Evolutionary conservation across 2,329 filamentous ascomycete genomes (phyloP).

Genomic region (Aureobasidium musti): DNA sequence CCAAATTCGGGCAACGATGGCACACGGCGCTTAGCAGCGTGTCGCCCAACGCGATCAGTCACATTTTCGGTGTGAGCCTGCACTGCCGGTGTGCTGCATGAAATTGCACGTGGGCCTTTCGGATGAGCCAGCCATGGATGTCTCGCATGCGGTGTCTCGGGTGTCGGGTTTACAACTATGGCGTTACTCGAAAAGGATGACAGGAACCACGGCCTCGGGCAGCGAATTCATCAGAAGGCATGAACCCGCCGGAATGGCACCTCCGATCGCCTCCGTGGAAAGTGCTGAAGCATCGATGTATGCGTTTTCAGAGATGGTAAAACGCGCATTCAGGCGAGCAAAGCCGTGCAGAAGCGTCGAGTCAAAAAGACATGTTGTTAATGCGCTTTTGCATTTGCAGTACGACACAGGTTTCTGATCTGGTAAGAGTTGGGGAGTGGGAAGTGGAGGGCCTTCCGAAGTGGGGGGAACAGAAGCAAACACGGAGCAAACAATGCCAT

Average conservation of each 20-base stretch:
- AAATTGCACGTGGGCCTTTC: slow-evolving; percentile 19
- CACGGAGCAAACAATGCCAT: slow-evolving; percentile 24
- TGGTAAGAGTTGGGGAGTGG: background rate
- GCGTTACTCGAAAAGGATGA: slow-evolving; percentile 11
- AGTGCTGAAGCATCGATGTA: background rate
- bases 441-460: background rate
- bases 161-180: background rate
- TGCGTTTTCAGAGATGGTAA: background rate
- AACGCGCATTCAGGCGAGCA: slow-evolving; percentile 23
- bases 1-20: background rate
- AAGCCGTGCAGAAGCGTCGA: slow-evolving; percentile 17
- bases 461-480: slow-evolving; percentile 6
- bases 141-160: slow-evolving; percentile 27
- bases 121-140: slow-evolving; percentile 23
- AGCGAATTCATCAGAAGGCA: background rate
- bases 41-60: slow-evolving; percentile 5
- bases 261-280: slow-evolving; percentile 11
- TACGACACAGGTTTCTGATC: background rate
- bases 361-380: background rate
- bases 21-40: slow-evolving; percentile 21
- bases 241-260: background rate
- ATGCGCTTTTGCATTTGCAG: slow-evolving; percentile 3
- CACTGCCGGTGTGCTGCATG: slow-evolving; percentile 19
- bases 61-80: slow-evolving; percentile 11
- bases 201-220: slow-evolving; percentile 11